These are phyloP conservation scores for Komagataella pseudopastoris DNA, from an alignment of 805 yeast genomes.

Conservation along the genomic window DNA sequence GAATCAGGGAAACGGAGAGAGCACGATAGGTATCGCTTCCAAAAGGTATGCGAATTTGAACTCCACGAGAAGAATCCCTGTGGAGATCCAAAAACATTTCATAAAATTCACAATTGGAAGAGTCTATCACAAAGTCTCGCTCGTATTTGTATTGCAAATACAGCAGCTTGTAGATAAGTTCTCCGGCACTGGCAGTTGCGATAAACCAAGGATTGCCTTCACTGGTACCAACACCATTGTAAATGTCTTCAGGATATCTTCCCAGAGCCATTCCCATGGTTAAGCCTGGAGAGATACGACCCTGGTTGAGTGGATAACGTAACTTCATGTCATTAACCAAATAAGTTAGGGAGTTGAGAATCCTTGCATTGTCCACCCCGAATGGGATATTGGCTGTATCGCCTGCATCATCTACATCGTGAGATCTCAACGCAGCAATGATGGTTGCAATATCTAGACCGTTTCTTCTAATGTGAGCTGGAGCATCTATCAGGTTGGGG, in stretches of 20 bases:
- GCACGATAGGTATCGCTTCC: conserved; percentile 30
- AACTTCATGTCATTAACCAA: conserved; percentile 56
- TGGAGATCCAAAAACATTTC: conserved; percentile 11
- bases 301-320: conserved; percentile 67
- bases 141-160: conserved; percentile 24
- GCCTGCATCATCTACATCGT: conserved; percentile 21
- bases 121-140: conserved; percentile 25
- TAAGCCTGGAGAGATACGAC: conserved; percentile 20
- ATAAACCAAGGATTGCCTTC: conserved; percentile 95
- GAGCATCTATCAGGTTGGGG: conserved; percentile 26
- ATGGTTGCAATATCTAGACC: conserved; percentile 77
- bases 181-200: conserved; percentile 58
- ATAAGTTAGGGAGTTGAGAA: conserved; percentile 50
- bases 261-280: conserved; percentile 60
- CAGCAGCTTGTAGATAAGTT: conserved; percentile 42
- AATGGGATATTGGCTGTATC: conserved; percentile 39
- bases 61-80: not conserved
- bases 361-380: conserved; percentile 40
- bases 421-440: conserved; percentile 31
- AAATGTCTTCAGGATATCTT: conserved; percentile 85
- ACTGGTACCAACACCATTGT: conserved; percentile 57
- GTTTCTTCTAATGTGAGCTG: conserved; percentile 26
- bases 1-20: conserved; percentile 29
- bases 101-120: conserved; percentile 10
- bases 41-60: conserved; percentile 13